Evolutionary conservation across 768 basidiomycete genomes (phyloP), one percentile per base, ranked within the genome.

Genomic region (Mycena albidolilacea): DNA sequence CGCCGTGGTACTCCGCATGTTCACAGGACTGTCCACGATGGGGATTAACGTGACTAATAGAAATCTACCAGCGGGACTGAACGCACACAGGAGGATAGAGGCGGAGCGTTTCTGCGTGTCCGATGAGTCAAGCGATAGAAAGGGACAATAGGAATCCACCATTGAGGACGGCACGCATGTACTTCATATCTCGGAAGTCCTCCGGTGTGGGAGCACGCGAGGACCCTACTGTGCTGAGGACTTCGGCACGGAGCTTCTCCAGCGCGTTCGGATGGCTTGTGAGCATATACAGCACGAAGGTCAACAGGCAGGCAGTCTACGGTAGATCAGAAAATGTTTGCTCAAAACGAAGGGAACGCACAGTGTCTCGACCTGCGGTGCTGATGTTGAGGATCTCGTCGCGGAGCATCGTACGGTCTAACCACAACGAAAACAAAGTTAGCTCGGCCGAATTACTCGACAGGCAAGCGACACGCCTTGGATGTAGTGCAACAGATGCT

Each of bases 151-250:
- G 38, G 11, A 5, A 57, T 70, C 12, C 38, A 71, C 88, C 89
- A 76, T 91, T 91, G 57, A 91, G 84, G 55, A 91, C 87, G 2
- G 90, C 90, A 30, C 89, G 81, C 69, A 91, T 77, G 73, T 88
- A 92, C 65, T 89, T 90, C 90, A 91, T 88, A 15, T 86, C 84
- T 21, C 87, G 82, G 71, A 91, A 84, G 54, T 89, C 86, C 35
- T 90, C 90, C 70, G 87, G 89, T 1, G 88, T 87, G 0, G 90
- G 90, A 3, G 84, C 72, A 14, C 84, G 78, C 2, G 77, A 79
- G 7, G 81, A 77, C 0, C 90, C 90, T 23, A 91, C 83, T 15
- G 81, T 81, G 15, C 79, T 78, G 9, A 87, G 69, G n/a, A 92
- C 83, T 76, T 92, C 91, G 43, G 85, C 80, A 19, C 88, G 86